Conservation (phyloP, 345 rosid species). For the Acer negundo region DNA sequence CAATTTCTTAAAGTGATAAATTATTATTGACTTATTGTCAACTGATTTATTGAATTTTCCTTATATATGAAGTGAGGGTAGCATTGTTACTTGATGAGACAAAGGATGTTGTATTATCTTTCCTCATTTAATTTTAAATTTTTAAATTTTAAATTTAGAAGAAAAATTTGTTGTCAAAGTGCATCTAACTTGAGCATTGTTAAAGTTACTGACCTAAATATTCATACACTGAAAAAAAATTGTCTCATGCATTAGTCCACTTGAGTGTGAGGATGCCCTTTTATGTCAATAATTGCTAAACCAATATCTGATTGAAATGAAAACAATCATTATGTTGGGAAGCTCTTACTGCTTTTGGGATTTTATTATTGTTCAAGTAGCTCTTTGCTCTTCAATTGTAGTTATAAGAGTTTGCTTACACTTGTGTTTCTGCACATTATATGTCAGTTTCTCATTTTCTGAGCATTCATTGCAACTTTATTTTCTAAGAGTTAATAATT, state of each 20-base stretch:
- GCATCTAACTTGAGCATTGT: background rate
- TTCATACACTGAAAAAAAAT: background rate
- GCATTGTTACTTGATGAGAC: background rate
- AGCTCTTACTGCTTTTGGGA: constrained; percentile 9
- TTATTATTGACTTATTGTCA: too few relatives aligned
- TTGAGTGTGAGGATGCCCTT: background rate
- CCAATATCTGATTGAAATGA: background rate
- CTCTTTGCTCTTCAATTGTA: background rate
- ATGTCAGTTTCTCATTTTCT: background rate
- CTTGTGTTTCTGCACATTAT: background rate
- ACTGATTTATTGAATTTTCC: background rate
- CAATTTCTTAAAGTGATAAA: background rate
- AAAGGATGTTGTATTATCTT: background rate
- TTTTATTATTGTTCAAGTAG: background rate
- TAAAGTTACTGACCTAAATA: background rate
- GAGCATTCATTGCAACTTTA: background rate
- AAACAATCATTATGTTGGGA: background rate
- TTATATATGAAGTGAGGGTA: background rate
- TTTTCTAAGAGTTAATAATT: constrained; percentile 5
- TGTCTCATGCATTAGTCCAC: background rate
- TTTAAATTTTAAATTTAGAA: background rate
- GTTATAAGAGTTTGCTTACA: background rate
- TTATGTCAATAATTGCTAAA: background rate
- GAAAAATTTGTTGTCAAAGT: background rate
- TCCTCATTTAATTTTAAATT: background rate